These are phyloP conservation scores for Theileria orientalis DNA, from an alignment of 169 alveolate genomes.

Conservation along the genomic window DNA sequence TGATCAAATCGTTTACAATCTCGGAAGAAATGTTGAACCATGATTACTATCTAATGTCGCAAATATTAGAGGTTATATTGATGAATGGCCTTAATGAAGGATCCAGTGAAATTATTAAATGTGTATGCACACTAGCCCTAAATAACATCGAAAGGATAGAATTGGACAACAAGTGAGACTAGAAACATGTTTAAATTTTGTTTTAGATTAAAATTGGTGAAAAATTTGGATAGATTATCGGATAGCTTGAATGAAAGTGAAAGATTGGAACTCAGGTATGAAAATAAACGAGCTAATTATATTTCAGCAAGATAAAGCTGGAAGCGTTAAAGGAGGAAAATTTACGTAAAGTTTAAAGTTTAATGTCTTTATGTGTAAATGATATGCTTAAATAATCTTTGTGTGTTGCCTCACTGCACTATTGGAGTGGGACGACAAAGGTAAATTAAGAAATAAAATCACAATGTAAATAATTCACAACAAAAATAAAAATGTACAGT, in stretches of 20 bases:
- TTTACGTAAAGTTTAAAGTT: too few relatives aligned
- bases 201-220: slow-evolving; percentile 3
- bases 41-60: slow-evolving; percentile 6
- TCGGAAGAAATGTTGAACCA: not conserved
- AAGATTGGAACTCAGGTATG: not conserved
- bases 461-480: not conserved
- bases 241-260: not conserved
- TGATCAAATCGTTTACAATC: slow-evolving; percentile 6
- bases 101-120: not conserved
- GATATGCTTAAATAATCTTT: too few relatives aligned
- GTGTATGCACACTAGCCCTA: slow-evolving; percentile 1
- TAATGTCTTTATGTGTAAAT: not conserved
- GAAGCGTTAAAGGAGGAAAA: not conserved
- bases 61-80: slow-evolving; percentile 2
- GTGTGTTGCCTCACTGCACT: too few relatives aligned
- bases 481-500: not conserved
- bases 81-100: not conserved
- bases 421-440: too few relatives aligned
- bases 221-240: not conserved
- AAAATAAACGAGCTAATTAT: not conserved
- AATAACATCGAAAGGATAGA: not conserved
- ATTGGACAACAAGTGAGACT: not conserved
- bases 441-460: not conserved
- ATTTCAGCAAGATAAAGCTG: not conserved
- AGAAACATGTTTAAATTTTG: not conserved